Base-by-base conservation (phyloP, 1,284 basidiomycete genomes). In the Pascua sp. region DNA sequence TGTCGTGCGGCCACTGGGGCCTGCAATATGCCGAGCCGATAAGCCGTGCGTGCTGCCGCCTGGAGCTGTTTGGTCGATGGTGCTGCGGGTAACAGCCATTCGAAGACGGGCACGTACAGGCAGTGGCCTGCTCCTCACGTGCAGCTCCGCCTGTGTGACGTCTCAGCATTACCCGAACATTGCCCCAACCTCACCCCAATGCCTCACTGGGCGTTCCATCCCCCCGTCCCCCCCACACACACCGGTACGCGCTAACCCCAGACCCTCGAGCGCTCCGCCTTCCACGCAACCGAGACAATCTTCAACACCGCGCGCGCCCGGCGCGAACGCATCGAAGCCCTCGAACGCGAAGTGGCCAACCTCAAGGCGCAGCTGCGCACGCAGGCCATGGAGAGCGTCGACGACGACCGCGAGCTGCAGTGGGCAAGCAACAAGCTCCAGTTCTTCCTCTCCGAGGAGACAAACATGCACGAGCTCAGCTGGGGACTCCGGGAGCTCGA, bases 401-500 rank as follows among this genome's bases (percentile, higher is more conserved):
- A 67, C 41, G 62, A 68, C 8, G 67, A 72, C 58, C 57, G 51
- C 42, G 52, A 53, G 18, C 59, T 67, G n/a, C 60, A 57, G 43
- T 64, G 60, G 59, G 61, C 65, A 24, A 56, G 45, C 17, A 53
- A 64, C 56, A 67, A 66, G 66, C 60, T 75, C 56, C 56, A 67
- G 51, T 74, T 70, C 56, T 68, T 67, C 49, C 51, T 71, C 24
- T 62, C 60, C 43, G 73, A 71, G 49, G 71, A 73, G 57, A 69
- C 66, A 18, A 66, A 71, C 53, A 57, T 60, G 39, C 56, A 66
- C 43, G 70, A 73, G 55, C 51, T 75, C 13, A 55, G 62, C 42
- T 68, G 67, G 63, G 62, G 60, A 24, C 56, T 73, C 44, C 51
- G 64, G 18, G 59, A 61, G 42, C 59, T 75, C 56, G 66, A 67